Base-by-base conservation (phyloP, 148 eudicot genomes). In the Fagopyrum tataricum region DNA sequence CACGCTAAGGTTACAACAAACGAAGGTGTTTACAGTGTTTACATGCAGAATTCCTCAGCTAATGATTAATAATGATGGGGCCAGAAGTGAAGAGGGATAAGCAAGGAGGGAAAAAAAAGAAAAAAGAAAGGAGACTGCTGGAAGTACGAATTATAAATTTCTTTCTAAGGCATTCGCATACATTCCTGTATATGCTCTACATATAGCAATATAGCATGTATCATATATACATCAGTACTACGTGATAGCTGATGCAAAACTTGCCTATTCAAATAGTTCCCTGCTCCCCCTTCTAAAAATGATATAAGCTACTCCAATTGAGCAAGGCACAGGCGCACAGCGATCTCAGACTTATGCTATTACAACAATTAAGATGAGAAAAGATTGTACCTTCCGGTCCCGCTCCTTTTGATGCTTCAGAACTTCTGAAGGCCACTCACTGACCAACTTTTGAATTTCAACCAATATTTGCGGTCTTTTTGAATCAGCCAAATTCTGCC, bases 361-460 rank as follows among this genome's bases (percentile, higher is more conserved):
- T 10, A 26, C 26, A 5, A 23, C 46, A 43, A 12, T 44, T 42
- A 42, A 47, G 15, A 17, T 0, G 12, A 18, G 1, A n/a, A 41
- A 59, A 31, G 20, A 64, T 31, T 3, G 55, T 87, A 96, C 97
- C 99, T 88, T 82, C 73, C 70, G 79, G 74, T 83, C 81, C 44
- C 87, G 89, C 64, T 82, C 84, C 72, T 95, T 86, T 26, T 75
- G 90, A 77, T 73, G 83, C 85, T 88, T 88, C 49, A 92, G 71
- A 67, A 90, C 92, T 79, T 92, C 90, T 79, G 81, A 74, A 49
- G 96, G 96, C 99, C 99, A 96, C 78, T 92, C 87, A 52, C 87
- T 86, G 68, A 83, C 89, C 78, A 96, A 85, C 81, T 88, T 92
- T 74, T 96, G 89, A 79, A 96, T 96, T 82, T 96, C 92, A 76